Evolutionary conservation across 1,284 basidiomycete species (phyloP).

Genomic region (Ceratobasidium sp.): DNA sequence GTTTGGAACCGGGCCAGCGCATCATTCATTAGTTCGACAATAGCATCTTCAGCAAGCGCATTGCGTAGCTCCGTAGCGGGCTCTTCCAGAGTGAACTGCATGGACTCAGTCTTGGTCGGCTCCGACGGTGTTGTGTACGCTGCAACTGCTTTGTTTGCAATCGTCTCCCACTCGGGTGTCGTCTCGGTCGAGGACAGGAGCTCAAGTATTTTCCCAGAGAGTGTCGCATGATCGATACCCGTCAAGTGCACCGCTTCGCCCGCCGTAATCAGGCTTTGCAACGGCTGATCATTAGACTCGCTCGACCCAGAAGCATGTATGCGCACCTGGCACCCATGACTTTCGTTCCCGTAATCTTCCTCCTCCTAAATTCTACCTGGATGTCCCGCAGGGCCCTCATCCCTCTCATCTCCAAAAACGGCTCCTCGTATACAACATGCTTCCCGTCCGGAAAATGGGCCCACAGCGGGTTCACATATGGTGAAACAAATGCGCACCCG

Average conservation of each 20-base stretch:
- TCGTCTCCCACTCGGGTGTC: slow-evolving; percentile 45
- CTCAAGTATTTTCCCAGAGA: slow-evolving; percentile 49
- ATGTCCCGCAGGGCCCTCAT: slow-evolving; percentile 49
- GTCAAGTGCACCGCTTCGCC: slow-evolving; percentile 48
- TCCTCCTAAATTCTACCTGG: slow-evolving; percentile 48
- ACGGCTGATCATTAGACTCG: neutral
- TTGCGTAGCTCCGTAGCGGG: slow-evolving; percentile 43
- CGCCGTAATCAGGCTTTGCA: slow-evolving; percentile 49
- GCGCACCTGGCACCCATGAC: slow-evolving; percentile 51
- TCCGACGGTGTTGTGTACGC: slow-evolving; percentile 42
- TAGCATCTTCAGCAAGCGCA: slow-evolving; percentile 46
- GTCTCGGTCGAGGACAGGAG: slow-evolving; percentile 47
- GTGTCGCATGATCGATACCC: slow-evolving; percentile 50
- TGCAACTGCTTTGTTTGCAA: slow-evolving; percentile 47
- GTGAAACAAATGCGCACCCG: slow-evolving; percentile 52
- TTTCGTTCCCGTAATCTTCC: slow-evolving; percentile 46
- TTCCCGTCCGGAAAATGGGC: slow-evolving; percentile 51
- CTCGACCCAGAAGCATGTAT: neutral
- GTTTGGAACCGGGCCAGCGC: slow-evolving; percentile 49
- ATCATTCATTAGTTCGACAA: slow-evolving; percentile 48
- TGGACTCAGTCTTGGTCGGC: slow-evolving; percentile 36
- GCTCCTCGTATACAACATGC: slow-evolving; percentile 48
- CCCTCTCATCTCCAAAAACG: slow-evolving; percentile 49
- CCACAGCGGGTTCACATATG: slow-evolving; percentile 54
- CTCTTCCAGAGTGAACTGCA: slow-evolving; percentile 45